These are phyloP conservation scores for Chaetomium cochliodes DNA, from an alignment of 495 filamentous ascomycete genomes.

Conservation along the genomic window DNA sequence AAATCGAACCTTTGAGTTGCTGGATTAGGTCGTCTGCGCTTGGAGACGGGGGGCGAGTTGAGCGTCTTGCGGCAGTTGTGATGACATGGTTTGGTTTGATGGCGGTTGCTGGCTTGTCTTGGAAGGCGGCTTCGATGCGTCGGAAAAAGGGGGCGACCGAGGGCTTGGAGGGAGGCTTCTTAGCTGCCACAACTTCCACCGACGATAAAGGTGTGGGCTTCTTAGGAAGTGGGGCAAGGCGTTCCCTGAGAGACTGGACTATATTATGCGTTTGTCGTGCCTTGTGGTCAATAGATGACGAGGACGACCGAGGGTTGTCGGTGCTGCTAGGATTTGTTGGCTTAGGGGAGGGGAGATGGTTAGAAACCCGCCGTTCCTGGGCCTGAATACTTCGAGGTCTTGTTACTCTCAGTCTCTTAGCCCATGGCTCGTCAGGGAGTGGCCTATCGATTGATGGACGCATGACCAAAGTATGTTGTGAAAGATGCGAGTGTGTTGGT, in stretches of 20 bases:
- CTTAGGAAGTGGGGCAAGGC: constrained; percentile 12
- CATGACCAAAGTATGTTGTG: constrained; percentile 6
- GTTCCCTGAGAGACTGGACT: constrained; percentile 17
- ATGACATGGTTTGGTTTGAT: not conserved
- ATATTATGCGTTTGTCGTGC: not conserved
- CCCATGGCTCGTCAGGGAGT: constrained; percentile 4
- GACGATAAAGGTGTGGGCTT: not conserved
- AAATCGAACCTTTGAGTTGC: constrained; percentile 23
- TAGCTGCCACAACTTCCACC: not conserved
- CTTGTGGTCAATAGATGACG: constrained; percentile 3
- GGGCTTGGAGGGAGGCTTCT: constrained; percentile 6
- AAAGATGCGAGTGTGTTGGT: not conserved
- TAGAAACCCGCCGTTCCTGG: not conserved
- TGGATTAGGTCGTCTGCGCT: constrained; percentile 24
- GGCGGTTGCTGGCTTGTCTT: not conserved
- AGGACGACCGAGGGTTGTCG: constrained; percentile 12
- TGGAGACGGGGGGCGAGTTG: constrained; percentile 10
- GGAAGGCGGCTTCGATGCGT: constrained; percentile 24
- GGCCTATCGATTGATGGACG: not conserved
- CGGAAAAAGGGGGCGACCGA: constrained; percentile 23
- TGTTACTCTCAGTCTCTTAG: constrained; percentile 10
- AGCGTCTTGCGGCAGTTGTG: not conserved
- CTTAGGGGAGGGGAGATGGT: constrained; percentile 17
- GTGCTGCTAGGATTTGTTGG: constrained; percentile 20
- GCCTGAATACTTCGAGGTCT: constrained; percentile 4